Evolutionary conservation across 2,329 filamentous ascomycete species (phyloP), one percentile per base, ranked within the genome.

Genomic region (Apiospora phragmitis): DNA sequence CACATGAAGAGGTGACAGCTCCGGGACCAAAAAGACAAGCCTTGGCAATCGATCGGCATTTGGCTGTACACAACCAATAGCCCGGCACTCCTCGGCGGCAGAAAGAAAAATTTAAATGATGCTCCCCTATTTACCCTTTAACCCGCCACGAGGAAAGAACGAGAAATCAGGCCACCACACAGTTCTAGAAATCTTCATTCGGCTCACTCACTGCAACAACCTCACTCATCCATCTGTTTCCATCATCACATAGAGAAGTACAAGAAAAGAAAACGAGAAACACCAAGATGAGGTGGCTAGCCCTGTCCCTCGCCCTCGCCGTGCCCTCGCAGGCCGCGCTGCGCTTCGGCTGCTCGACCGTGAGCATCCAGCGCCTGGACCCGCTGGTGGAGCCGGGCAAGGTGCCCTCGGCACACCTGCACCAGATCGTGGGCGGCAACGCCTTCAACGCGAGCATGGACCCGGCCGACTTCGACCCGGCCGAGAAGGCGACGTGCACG

Each of bases 401-500:
- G 29, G 51, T 73, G 7, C 77, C 77, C 2, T 78, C 76, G 0
- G 72, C 77, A 35, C 77, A 79, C 69, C 73, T 78, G 41, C 77
- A 79, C 73, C 77, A 79, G 68, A 79, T 79, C 59, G 75, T 79
- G 24, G 77, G 77, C 51, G 77, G 77, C 9, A 79, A 79, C 72
- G 76, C 72, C 29, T 79, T 79, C 74, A 78, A 78, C 66, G 76
- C 77, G n/a, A 72, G 73, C 24, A 79, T 79, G 77, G 68, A 75
- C 47, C 75, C 74, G 24, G 71, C 73, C 45, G 73, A 73, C 14
- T 75, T 75, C 14, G 77, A 79, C 49, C 62, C 76, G 32, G 76
- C 72, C 1, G 73, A 75, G 12, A 75, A 70, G 62, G 76, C 72
- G 16, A 77, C 74, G 8, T 79, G 77, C 71, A 79, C 77, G 9